Base-by-base conservation (phyloP, 2,329 filamentous ascomycete genomes). In the Exophiala sideris region DNA sequence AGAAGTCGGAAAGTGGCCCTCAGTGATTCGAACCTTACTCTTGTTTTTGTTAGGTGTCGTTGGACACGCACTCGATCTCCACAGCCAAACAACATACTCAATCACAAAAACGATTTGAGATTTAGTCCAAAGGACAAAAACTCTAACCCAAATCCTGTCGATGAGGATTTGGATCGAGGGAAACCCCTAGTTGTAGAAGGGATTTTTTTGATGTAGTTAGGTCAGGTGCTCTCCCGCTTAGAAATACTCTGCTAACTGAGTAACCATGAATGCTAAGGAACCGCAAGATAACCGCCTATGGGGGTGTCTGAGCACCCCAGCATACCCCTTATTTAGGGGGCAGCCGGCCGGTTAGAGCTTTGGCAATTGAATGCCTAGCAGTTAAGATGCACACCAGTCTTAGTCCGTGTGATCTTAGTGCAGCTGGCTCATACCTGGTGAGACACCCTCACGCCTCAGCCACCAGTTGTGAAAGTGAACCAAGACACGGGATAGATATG, bases 381-480 rank as follows among this genome's bases (percentile, higher is more conserved):
- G 24, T 29, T 4, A 29, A 29, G 24, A 29, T 8, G 5, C 24
- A 29, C 24, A 29, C 24, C 24, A 29, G 24, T 29, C 24, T 29
- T 29, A 29, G 24, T 29, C 24, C 24, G 24, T 29, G 24, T 29
- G 24, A 8, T 29, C 44, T 42, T 39, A 52, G 48, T 24, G 41
- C 46, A 52, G 29, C 50, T 52, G 50, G 24, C 42, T 35, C 41
- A 47, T 52, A 42, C 20, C 50, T 33, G 50, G 50, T 20, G 50
- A 40, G 12, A 38, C 44, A 46, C 42, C 50, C 42, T 47, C 20
- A 47, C 50, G 42, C 50, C 36, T 18, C 24, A 32, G 32, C 36
- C 21, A 18, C 12, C 16, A 34, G 48, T 12, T 38, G 35, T 12
- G 11, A 16, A 38, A 38, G 11, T 12, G 14, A 38, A 12, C 35